phyloP scores from a whole-genome alignment of 1,284 basidiomycete species.

The Trametes polyzona region DNA sequence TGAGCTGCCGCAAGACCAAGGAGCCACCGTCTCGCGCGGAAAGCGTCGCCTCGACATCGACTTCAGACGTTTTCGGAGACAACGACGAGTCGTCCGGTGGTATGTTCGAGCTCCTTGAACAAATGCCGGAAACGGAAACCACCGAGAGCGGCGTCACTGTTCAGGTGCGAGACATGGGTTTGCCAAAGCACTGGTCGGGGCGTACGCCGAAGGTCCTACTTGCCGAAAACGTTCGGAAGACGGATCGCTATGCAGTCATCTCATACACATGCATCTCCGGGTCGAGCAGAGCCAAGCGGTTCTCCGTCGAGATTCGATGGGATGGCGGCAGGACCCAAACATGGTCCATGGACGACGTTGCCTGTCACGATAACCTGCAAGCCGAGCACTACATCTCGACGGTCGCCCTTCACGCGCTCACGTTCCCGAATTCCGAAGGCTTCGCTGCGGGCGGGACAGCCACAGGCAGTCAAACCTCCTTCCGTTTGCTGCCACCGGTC shows the following conservation, averaged over 20 bases:
- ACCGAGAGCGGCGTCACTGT: constrained; percentile 61
- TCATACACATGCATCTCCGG: constrained; percentile 71
- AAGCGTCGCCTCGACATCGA: constrained; percentile 6
- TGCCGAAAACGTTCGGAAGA: constrained; percentile 64
- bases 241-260: constrained; percentile 77
- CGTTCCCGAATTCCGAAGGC: constrained; percentile 62
- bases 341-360: constrained; percentile 87
- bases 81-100: constrained; percentile 65
- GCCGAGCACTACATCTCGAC: constrained; percentile 93
- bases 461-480: constrained; percentile 57
- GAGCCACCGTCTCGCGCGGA: constrained; percentile 20
- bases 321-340: constrained; percentile 61
- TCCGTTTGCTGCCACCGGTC: constrained; percentile 76
- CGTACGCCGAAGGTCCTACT: constrained; percentile 75
- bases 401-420: constrained; percentile 80
- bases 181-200: constrained; percentile 83
- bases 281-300: constrained; percentile 70
- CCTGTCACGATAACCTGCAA: constrained; percentile 78
- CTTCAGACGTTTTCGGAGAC: constrained; percentile 53
- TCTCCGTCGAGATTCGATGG: constrained; percentile 76
- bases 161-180: constrained; percentile 72
- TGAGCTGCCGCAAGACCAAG: constrained; percentile 5
- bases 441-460: constrained; percentile 56
- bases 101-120: constrained; percentile 82
- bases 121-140: constrained; percentile 56